Percentiles rank a stretch among this genome's conserved stretches.
These are phyloP conservation scores for Citrullus colocynthis DNA, from an alignment of 306 rosid genomes.

Conservation along the genomic window DNA sequence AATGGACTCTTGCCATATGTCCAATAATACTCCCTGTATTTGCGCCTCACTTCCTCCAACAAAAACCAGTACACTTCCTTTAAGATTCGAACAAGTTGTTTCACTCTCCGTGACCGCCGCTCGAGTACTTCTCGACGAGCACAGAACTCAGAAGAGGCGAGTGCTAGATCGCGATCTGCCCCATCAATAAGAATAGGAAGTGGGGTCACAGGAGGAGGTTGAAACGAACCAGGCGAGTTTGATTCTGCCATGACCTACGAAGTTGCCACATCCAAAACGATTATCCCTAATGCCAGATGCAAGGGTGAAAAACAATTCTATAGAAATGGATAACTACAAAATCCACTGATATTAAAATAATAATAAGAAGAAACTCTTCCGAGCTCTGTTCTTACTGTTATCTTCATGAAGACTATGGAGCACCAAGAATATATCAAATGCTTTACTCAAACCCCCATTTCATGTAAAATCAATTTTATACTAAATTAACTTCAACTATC, in stretches of 20 bases:
- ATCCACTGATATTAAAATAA: not conserved
- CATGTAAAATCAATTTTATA: not conserved
- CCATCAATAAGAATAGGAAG: slow-evolving; percentile 9
- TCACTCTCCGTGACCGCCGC: slow-evolving; percentile 21
- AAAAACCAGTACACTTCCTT: slow-evolving; percentile 46
- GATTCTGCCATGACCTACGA: slow-evolving; percentile 9
- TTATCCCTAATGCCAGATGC: not conserved
- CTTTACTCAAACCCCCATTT: not conserved
- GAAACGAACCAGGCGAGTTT: slow-evolving; percentile 7
- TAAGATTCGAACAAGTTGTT: slow-evolving; percentile 21
- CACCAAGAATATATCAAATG: not conserved
- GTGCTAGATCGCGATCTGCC: not conserved
- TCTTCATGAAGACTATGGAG: not conserved
- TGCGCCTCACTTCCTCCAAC: slow-evolving; percentile 40
- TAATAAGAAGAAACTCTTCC: too few species aligned
- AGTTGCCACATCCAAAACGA: not conserved
- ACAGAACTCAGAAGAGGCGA: not conserved
- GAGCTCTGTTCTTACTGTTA: not conserved
- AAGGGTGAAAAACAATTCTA: not conserved
- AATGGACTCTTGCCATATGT: slow-evolving; percentile 60
- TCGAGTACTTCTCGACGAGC: slow-evolving; percentile 12
- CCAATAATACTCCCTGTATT: slow-evolving; percentile 54
- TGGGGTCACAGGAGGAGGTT: slow-evolving; percentile 10
- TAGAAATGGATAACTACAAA: not conserved
- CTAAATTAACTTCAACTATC: not conserved